phyloP scores from a whole-genome alignment of 2,329 filamentous ascomycete genomes.

The Chlorencoelia australis region DNA sequence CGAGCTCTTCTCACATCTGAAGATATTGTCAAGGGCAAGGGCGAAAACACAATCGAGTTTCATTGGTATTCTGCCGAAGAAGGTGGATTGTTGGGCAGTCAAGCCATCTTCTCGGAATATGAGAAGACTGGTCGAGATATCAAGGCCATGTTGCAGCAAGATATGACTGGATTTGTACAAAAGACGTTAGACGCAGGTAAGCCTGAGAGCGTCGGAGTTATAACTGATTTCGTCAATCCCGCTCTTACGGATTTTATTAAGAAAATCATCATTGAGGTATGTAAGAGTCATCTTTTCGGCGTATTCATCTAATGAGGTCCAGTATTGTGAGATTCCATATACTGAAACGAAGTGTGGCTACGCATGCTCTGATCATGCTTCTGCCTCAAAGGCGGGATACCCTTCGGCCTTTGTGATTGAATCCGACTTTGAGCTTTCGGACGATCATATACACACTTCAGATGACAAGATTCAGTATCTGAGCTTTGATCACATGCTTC shows the following conservation, averaged over 20 bases:
- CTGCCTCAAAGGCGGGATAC: constrained; percentile 63
- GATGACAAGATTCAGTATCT: constrained; percentile 63
- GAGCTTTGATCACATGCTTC: constrained; percentile 82
- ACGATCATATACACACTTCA: constrained; percentile 60
- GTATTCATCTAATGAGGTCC: constrained; percentile 7
- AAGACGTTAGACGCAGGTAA: constrained; percentile 74
- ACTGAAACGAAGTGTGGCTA: constrained; percentile 84
- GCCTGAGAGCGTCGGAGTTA: constrained; percentile 80
- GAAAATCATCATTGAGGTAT: constrained; percentile 61
- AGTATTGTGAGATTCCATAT: constrained; percentile 84
- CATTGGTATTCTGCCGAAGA: constrained; percentile 95
- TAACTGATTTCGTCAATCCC: constrained; percentile 81
- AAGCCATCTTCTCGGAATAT: constrained; percentile 80
- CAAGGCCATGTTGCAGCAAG: constrained; percentile 96
- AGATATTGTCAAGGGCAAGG: constrained; percentile 59
- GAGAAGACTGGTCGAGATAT: constrained; percentile 62
- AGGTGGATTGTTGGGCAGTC: constrained; percentile 75
- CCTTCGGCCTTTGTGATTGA: constrained; percentile 70
- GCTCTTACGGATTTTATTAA: constrained; percentile 85
- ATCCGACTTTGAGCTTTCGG: constrained; percentile 54
- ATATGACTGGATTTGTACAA: constrained; percentile 89
- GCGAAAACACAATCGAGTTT: constrained; percentile 84
- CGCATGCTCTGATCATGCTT: constrained; percentile 68
- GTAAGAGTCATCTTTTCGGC: constrained; percentile 9
- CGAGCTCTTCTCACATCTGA: constrained; percentile 67